Evolutionary conservation across 371 early-diverging fungal genomes (phyloP).

Genomic region (Apophysomyces sp.): DNA sequence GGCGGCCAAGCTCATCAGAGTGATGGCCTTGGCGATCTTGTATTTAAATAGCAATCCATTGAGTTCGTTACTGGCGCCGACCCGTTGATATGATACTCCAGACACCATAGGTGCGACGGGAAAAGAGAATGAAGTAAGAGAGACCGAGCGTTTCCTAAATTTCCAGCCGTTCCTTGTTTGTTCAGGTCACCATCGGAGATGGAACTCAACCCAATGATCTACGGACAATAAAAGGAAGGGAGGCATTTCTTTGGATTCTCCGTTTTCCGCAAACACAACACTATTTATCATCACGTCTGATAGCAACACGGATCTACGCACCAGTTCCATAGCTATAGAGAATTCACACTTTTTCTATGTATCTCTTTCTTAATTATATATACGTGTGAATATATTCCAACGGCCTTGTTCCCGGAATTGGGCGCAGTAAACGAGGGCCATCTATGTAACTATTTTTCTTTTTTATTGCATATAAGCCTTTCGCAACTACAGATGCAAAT

Average conservation of each 20-base stretch:
- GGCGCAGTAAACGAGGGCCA: too few species aligned
- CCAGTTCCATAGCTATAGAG: too few species aligned
- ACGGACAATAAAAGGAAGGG: not conserved
- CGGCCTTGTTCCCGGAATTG: too few species aligned
- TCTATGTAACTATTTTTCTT: too few species aligned
- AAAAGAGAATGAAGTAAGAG: not conserved
- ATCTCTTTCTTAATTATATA: too few species aligned
- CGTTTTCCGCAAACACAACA: not conserved
- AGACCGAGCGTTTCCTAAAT: not conserved
- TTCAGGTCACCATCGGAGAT: not conserved
- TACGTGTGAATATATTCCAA: too few species aligned
- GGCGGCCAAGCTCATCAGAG: slow-evolving; percentile 19
- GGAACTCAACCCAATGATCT: not conserved
- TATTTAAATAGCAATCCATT: slow-evolving; percentile 19
- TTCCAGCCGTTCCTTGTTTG: not conserved
- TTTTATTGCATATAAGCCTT: too few species aligned
- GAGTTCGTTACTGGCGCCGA: slow-evolving; percentile 14
- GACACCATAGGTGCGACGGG: not conserved
- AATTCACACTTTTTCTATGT: too few species aligned
- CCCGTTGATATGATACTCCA: slow-evolving; percentile 14
- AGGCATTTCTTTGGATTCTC: not conserved
- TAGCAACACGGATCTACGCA: too few species aligned
- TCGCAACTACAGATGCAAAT: too few species aligned
- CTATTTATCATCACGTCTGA: too few species aligned
- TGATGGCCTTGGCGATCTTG: slow-evolving; percentile 26